Evolutionary conservation across 345 rosid species (phyloP).

Genomic region (Bruguiera sexangula): DNA sequence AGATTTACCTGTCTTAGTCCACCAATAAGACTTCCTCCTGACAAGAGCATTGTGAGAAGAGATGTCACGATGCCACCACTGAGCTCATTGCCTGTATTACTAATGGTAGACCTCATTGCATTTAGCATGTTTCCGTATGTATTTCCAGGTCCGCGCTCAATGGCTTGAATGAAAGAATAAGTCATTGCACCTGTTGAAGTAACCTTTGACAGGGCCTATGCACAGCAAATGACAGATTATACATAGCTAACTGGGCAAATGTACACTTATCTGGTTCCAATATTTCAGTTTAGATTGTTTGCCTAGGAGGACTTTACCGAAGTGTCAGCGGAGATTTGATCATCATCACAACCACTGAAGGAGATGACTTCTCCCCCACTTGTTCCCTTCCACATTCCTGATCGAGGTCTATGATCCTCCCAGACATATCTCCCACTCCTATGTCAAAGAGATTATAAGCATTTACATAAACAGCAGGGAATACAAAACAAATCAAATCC

Average conservation of each 20-base stretch:
- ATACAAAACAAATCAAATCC: not conserved
- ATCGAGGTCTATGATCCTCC: slow-evolving; percentile 82
- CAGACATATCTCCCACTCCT: slow-evolving; percentile 60
- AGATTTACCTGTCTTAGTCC: slow-evolving; percentile 46
- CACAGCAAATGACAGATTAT: slow-evolving; percentile 1
- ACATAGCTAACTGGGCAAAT: not conserved
- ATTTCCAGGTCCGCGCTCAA: slow-evolving; percentile 61
- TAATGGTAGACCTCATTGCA: slow-evolving; percentile 74
- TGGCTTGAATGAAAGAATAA: slow-evolving; percentile 77
- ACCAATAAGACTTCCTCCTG: slow-evolving; percentile 40
- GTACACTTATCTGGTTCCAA: not conserved
- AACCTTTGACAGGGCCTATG: slow-evolving; percentile 62
- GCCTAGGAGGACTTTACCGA: slow-evolving; percentile 37
- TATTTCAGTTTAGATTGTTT: not conserved
- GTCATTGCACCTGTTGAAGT: slow-evolving; percentile 96
- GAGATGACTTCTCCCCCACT: slow-evolving; percentile 86
- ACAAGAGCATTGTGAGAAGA: slow-evolving; percentile 59
- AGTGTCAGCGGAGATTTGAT: slow-evolving; percentile 82
- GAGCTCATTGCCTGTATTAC: slow-evolving; percentile 25
- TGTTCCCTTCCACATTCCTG: slow-evolving; percentile 87
- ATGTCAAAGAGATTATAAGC: not conserved
- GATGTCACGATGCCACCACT: slow-evolving; percentile 50
- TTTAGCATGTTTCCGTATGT: slow-evolving; percentile 68
- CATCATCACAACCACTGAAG: slow-evolving; percentile 87
- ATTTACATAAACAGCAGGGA: slow-evolving; percentile 1